These are phyloP conservation scores for Lolium multiflorum DNA, from an alignment of 176 grass and related monocot genomes.

Conservation along the genomic window DNA sequence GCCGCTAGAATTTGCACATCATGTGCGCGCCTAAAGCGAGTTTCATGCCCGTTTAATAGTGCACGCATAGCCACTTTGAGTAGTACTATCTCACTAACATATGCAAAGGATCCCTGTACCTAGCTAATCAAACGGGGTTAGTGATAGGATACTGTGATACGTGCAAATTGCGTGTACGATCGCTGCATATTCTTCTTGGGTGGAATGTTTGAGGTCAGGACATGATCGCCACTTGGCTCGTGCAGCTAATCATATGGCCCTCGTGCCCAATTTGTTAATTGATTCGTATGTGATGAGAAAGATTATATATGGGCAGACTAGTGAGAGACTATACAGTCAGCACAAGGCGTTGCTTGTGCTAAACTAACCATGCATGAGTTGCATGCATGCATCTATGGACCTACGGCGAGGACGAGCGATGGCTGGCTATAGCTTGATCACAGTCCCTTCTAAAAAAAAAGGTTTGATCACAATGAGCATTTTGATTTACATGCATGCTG, in stretches of 20 bases:
- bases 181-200: constrained; percentile 27
- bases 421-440: no score
- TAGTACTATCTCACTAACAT: not conserved
- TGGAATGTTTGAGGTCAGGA: constrained; percentile 28
- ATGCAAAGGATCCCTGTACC: not conserved
- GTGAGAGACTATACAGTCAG: not conserved
- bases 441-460: no score
- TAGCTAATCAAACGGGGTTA: constrained; percentile 38
- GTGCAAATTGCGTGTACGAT: constrained; percentile 51
- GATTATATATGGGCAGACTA: not conserved
- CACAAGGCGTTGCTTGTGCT: not conserved
- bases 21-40: constrained; percentile 59
- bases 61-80: constrained; percentile 16
- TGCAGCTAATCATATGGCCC: constrained; percentile 35
- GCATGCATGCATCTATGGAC: not conserved
- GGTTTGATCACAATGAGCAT: not conserved
- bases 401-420: not conserved
- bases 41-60: constrained; percentile 28
- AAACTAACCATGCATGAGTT: not conserved
- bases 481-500: no score
- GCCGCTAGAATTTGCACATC: constrained; percentile 48
- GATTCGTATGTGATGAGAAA: not conserved
- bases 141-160: constrained; percentile 16
- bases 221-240: constrained; percentile 50
- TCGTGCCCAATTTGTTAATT: no score